A percentile compares a stretch with the other conserved stretches of the same genome.
Conservation (phyloP, 2,329 filamentous ascomycete species). For the Trichoderma sp. region DNA sequence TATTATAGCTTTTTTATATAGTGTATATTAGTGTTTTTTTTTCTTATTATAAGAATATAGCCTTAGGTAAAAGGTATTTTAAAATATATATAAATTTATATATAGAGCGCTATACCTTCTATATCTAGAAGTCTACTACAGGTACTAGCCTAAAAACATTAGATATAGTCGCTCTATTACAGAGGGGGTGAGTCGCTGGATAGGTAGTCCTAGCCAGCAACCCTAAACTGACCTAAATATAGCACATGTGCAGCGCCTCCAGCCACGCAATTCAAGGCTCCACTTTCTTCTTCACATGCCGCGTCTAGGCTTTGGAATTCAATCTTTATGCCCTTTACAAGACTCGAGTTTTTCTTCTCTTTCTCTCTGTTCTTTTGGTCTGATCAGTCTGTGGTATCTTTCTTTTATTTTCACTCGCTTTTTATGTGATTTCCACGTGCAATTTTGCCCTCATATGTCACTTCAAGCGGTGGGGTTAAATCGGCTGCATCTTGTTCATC, state of each 20-base stretch:
- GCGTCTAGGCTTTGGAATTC: constrained; percentile 25
- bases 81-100: too few species aligned
- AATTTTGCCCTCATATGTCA: too few species aligned
- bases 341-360: background rate
- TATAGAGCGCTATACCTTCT: too few species aligned
- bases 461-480: background rate
- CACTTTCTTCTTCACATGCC: constrained; percentile 17
- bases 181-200: too few species aligned
- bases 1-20: too few species aligned
- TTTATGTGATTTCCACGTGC: background rate
- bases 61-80: too few species aligned
- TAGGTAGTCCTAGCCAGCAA: background rate
- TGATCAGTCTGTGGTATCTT: background rate
- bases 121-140: too few species aligned
- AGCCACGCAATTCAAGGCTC: constrained; percentile 19
- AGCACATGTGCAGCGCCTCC: constrained; percentile 13
- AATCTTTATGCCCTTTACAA: background rate
- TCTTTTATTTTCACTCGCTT: background rate
- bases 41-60: too few species aligned
- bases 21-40: too few species aligned
- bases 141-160: too few species aligned
- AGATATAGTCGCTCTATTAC: too few species aligned
- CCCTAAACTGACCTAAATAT: constrained; percentile 4
- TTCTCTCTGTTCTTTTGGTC: background rate
- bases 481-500: background rate